Evolutionary conservation across 2,329 filamentous ascomycete species (phyloP).

Genomic region (Fusarium sp.): DNA sequence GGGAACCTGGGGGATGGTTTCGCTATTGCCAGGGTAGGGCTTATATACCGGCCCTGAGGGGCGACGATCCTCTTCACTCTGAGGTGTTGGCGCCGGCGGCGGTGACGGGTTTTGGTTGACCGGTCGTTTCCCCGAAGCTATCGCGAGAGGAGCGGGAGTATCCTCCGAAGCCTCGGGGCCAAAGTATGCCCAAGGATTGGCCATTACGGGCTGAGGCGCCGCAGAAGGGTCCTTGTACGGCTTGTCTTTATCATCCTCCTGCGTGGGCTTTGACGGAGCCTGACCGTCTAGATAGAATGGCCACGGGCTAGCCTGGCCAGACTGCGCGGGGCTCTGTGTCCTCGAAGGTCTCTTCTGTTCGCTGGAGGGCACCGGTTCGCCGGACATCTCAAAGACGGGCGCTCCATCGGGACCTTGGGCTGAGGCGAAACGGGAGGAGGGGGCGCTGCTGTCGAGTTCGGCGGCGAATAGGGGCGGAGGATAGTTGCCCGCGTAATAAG

Average conservation of each 20-base stretch:
- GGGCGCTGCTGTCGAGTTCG: conserved; percentile 46
- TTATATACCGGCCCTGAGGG: conserved; percentile 26
- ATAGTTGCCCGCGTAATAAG: conserved; percentile 27
- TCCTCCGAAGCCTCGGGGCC: conserved; percentile 37
- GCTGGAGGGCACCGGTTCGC: conserved; percentile 35
- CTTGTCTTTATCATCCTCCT: conserved; percentile 12
- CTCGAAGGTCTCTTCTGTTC: conserved; percentile 10
- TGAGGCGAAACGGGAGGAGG: not conserved
- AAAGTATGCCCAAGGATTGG: conserved; percentile 52
- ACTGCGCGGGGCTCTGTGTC: not conserved
- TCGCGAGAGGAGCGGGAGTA: not conserved
- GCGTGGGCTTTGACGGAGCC: conserved; percentile 1
- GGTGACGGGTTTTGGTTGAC: conserved; percentile 1
- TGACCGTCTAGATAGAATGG: conserved; percentile 46
- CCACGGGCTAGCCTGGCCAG: conserved; percentile 45
- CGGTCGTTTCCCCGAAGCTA: not conserved
- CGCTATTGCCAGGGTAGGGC: conserved; percentile 28
- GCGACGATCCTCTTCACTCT: conserved; percentile 8
- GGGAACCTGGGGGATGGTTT: conserved; percentile 23
- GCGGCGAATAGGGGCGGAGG: conserved; percentile 45
- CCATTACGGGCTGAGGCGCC: conserved; percentile 23
- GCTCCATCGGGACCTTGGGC: conserved; percentile 33
- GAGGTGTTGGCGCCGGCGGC: not conserved
- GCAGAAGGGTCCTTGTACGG: conserved; percentile 8
- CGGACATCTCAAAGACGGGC: conserved; percentile 49